Evolutionary conservation across 768 basidiomycete species (phyloP).

Genomic region (Termitomyces sp.): DNA sequence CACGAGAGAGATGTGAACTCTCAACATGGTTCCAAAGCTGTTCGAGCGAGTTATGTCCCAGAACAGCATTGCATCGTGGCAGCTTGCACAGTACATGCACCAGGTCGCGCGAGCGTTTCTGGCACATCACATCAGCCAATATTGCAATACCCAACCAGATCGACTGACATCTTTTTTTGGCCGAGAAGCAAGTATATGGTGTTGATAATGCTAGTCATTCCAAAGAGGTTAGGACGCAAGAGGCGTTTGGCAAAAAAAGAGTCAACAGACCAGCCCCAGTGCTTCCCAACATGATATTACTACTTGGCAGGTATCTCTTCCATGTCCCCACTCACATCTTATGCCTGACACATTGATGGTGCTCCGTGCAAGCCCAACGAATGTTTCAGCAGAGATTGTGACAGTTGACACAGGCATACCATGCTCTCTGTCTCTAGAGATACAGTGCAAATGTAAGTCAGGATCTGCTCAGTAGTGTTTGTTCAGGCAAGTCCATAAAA

Average conservation of each 20-base stretch:
- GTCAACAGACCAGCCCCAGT: constrained; percentile 14
- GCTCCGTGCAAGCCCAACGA: constrained; percentile 10
- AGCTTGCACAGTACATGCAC: constrained; percentile 7
- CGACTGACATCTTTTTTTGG: constrained; percentile 13
- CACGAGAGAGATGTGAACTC: constrained; percentile 15
- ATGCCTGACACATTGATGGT: constrained; percentile 7
- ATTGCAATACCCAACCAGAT: neutral
- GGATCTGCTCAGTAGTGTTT: constrained; percentile 9
- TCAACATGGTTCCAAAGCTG: constrained; percentile 14
- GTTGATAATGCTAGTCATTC: constrained; percentile 3
- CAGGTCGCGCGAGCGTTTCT: neutral
- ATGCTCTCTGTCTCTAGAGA: constrained; percentile 6
- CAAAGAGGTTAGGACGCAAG: neutral
- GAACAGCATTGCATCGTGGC: constrained; percentile 11
- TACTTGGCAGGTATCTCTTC: constrained; percentile 12
- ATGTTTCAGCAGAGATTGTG: constrained; percentile 10
- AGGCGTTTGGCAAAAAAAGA: neutral
- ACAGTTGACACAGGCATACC: constrained; percentile 13
- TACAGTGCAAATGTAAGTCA: constrained; percentile 2
- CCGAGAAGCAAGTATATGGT: constrained; percentile 4
- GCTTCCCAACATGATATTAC: constrained; percentile 13
- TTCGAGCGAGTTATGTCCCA: constrained; percentile 4
- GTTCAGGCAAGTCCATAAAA: neutral
- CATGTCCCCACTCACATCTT: constrained; percentile 17
- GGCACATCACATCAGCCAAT: neutral